Evolutionary conservation across 2,329 filamentous ascomycete species (phyloP).

Genomic region (Neophaeococcomyces aloes): DNA sequence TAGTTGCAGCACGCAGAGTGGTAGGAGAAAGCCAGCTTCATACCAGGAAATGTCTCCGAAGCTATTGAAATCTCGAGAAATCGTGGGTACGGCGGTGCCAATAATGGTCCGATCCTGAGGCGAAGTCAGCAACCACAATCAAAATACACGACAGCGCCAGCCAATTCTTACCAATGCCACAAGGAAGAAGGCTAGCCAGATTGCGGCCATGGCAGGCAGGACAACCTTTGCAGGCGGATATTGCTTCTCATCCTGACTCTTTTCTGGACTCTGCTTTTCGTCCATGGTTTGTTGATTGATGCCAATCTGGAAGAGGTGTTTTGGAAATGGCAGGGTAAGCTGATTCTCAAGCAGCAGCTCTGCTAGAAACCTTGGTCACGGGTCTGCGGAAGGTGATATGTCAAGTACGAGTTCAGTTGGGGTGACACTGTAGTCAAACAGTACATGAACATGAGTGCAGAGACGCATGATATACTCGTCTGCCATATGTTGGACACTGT

Average conservation of each 20-base stretch:
- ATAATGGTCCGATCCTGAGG: slow-evolving; percentile 20
- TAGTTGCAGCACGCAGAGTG: slow-evolving; percentile 35
- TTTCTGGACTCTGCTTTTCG: background rate
- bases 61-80: slow-evolving; percentile 27
- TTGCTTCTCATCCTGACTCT: slow-evolving; percentile 9
- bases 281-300: too few relatives aligned
- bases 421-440: too few relatives aligned
- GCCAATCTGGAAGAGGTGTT: too few relatives aligned
- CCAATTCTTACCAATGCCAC: slow-evolving; percentile 14
- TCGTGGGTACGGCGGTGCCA: slow-evolving; percentile 18
- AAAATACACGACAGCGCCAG: too few relatives aligned
- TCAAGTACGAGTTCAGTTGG: too few relatives aligned
- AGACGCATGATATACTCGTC: too few relatives aligned
- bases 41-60: slow-evolving; percentile 32
- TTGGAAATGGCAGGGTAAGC: too few relatives aligned
- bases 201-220: slow-evolving; percentile 12
- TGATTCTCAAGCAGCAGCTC: too few relatives aligned
- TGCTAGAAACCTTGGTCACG: too few relatives aligned
- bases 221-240: slow-evolving; percentile 17
- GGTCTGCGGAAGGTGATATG: too few relatives aligned
- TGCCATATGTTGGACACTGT: too few relatives aligned
- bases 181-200: slow-evolving; percentile 14
- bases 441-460: too few relatives aligned
- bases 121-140: slow-evolving; percentile 1
- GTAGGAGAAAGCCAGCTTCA: slow-evolving; percentile 32